Percentiles rank a stretch among this genome's conserved stretches.
These are phyloP conservation scores for Chlorencoelia australis DNA, from an alignment of 2,329 filamentous ascomycete genomes.

Conservation along the genomic window DNA sequence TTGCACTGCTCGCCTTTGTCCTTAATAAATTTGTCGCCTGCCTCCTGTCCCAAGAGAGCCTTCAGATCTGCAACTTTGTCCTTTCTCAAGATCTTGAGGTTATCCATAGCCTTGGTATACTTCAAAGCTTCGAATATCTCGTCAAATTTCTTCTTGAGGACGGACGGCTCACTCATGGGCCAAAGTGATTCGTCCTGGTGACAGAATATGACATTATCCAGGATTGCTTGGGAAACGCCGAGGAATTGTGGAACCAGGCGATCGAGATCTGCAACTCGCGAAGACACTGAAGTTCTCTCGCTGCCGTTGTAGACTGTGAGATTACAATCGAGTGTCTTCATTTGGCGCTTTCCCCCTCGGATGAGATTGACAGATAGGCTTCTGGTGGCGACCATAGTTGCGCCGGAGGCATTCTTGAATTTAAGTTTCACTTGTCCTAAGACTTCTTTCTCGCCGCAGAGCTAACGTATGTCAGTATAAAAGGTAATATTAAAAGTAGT, in stretches of 20 bases:
- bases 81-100: constrained; percentile 80
- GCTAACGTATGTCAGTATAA: constrained; percentile 31
- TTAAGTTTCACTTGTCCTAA: constrained; percentile 84
- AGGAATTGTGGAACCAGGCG: constrained; percentile 75
- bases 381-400: constrained; percentile 72
- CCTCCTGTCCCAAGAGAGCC: constrained; percentile 63
- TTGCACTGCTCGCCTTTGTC: constrained; percentile 67
- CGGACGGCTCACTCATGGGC: constrained; percentile 82
- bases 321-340: constrained; percentile 76
- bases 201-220: constrained; percentile 96
- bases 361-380: constrained; percentile 81
- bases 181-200: constrained; percentile 97
- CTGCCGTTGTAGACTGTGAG: constrained; percentile 69
- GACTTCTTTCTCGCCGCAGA: constrained; percentile 79
- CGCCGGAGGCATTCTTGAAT: constrained; percentile 70
- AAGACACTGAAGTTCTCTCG: constrained; percentile 69
- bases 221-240: constrained; percentile 79
- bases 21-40: constrained; percentile 73
- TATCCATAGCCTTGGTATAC: constrained; percentile 95
- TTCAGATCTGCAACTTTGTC: constrained; percentile 67
- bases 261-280: constrained; percentile 71
- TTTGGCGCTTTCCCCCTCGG: constrained; percentile 53
- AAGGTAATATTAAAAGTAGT: not conserved
- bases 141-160: constrained; percentile 88
- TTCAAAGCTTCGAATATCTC: constrained; percentile 96